Evolutionary conservation across 2,329 filamentous ascomycete genomes (phyloP), one percentile per base, ranked within the genome.

Genomic region (Rhynchosporium secalis): DNA sequence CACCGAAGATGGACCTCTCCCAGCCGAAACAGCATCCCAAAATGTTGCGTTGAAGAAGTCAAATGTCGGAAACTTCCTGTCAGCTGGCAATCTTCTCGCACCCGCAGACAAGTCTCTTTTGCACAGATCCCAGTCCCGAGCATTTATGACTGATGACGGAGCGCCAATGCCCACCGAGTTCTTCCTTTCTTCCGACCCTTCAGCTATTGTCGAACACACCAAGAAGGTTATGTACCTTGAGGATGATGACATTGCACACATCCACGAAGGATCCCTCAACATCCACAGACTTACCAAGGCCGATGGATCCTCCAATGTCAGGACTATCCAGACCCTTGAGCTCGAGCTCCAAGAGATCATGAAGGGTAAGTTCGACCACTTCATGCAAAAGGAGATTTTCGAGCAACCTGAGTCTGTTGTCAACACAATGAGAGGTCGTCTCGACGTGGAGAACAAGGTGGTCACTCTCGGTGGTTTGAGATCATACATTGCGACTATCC

Each of bases 371-470:
- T 99, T 98, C 79, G 95, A 99, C 78, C 95, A 99, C 82, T 99
- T 97, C 84, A 99, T 99, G 95, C 95, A 99, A 78, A 99, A 99
- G 87, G 95, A 99, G 79, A 99, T 99, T 75, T 99, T 99, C 78
- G 95, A 99, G 84, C 95, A 99, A 83, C 95, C 95, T 75, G 95
- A 99, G 81, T 99, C 95, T 13, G 92, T 99, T 65, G 88, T 99
- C 82, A 99, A 99, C 86, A 97, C 95, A 70, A 99, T 99, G 95
- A 92, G 95, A 87, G 95, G 95, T 80, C 95, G 95, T 81, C 83
- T 99, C 72, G 95, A 99, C 78, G 83, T 90, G 64, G 89, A 87
- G 72, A 96, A 97, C 83, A 96, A 96, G 85, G 90, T 87, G 62
- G 93, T 99, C 72, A 98, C 94, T 9, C 87, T 99, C 31, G 95